Evolutionary conservation across 2,329 filamentous ascomycete species (phyloP), one percentile per base, ranked within the genome.

Genomic region (Verticillium dahliae): DNA sequence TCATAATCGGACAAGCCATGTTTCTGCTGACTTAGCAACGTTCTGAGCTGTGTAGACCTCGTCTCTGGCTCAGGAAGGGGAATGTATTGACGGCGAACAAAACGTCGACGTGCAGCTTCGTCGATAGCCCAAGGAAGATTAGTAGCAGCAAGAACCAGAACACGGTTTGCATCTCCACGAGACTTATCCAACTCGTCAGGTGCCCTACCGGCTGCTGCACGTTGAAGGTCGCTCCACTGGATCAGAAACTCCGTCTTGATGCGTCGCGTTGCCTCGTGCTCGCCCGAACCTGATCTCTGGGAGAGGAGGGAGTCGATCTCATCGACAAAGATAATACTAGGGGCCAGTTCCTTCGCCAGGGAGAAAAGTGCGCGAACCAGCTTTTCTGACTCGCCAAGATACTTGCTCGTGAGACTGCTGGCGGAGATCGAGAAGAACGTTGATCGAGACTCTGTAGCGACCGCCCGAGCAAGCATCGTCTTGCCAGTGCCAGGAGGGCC

Each of bases 201-300:
- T 71, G 96, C 92, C 41, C 91, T 84, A 0, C 94, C 94, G 4
- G 93, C 94, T 6, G 95, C 95, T 2, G 95, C 95, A 65, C 92
- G 88, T 70, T 96, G 92, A 2, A 99, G 78, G 71, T 97, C 92
- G 62, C 91, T 95, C 95, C 95, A 99, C 71, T 97, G 93, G 34
- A 99, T 97, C 35, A 99, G 78, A 69, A 99, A 99, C 71, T 99
- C 95, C 0, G 95, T 99, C 77, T 99, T 99, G 71, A 97, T 96
- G 61, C 95, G 85, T 62, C 94, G 83, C 0, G 92, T 96, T 1
- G 95, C 92, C 75, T 99, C 95, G 69, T 98, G 91, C 70, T 98
- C 95, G 1, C 91, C 89, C 3, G 88, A 88, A 0, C 91, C 91
- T 6, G 90, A 90, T 59, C 95, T 83, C 15, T 92, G 87, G 1